phyloP scores from a whole-genome alignment of 495 filamentous ascomycete species.

The Cercophora samala region DNA sequence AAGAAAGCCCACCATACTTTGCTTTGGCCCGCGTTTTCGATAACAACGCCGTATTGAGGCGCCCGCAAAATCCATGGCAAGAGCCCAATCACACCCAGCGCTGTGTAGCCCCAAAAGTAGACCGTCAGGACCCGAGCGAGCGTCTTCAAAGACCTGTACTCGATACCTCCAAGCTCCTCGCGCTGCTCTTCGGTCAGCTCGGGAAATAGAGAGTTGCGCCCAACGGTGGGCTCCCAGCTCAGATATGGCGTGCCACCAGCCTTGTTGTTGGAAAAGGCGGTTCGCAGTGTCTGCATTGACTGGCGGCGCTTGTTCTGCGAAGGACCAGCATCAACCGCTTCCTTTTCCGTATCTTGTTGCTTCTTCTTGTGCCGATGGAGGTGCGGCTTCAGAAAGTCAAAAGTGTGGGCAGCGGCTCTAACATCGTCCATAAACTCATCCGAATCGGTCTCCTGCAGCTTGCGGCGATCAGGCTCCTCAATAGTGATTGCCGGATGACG shows the following conservation, averaged over 20 bases:
- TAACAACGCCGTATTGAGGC: conserved; percentile 53
- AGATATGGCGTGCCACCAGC: conserved; percentile 73
- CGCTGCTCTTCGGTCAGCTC: conserved; percentile 85
- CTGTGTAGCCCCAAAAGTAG: conserved; percentile 74
- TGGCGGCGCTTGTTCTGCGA: conserved; percentile 20
- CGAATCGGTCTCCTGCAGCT: conserved; percentile 24
- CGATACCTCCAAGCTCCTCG: conserved; percentile 90
- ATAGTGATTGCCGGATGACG: conserved; percentile 60
- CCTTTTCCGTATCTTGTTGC: conserved; percentile 24
- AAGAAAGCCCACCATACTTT: conserved; percentile 90
- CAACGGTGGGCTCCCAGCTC: conserved; percentile 88
- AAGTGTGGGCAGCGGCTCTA: conserved; percentile 31
- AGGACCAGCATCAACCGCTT: conserved; percentile 6
- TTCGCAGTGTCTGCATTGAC: conserved; percentile 32
- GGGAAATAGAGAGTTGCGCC: conserved; percentile 86
- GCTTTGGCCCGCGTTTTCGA: conserved; percentile 59
- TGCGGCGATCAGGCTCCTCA: conserved; percentile 53
- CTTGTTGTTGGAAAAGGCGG: conserved; percentile 44
- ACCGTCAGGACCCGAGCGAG: conserved; percentile 68
- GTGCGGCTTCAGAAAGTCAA: conserved; percentile 36
- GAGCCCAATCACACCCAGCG: conserved; percentile 68
- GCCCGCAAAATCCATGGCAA: conserved; percentile 74
- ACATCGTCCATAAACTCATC: conserved; percentile 40
- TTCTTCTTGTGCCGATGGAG: conserved; percentile 25
- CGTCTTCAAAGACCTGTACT: conserved; percentile 88